phyloP scores from a whole-genome alignment of 768 basidiomycete genomes.

The Naganishia onofrii region DNA sequence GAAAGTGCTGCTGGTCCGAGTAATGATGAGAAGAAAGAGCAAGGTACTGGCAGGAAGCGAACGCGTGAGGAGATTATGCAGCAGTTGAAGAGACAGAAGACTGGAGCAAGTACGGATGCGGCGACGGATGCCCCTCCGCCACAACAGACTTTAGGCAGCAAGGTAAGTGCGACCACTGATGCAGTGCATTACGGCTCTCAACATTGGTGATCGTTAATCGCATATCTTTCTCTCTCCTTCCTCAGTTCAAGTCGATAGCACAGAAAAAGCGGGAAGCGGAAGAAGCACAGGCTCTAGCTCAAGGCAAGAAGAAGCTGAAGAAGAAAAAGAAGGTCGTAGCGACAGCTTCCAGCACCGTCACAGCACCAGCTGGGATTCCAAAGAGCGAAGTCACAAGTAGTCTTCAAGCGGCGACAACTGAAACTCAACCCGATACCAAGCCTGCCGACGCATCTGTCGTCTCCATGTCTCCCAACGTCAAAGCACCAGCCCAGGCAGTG shows the following conservation, averaged over 20 bases:
- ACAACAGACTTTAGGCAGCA: slow-evolving; percentile 40
- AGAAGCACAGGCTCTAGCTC: slow-evolving; percentile 24
- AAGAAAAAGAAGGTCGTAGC: slow-evolving; percentile 44
- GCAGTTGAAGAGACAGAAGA: slow-evolving; percentile 63
- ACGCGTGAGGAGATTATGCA: slow-evolving; percentile 73
- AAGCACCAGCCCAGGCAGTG: background rate
- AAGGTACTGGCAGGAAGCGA: slow-evolving; percentile 58
- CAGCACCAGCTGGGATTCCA: background rate
- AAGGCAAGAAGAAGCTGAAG: slow-evolving; percentile 40
- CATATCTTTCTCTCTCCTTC: background rate
- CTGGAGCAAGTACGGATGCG: slow-evolving; percentile 53
- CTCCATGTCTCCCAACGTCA: background rate
- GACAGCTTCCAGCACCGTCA: background rate
- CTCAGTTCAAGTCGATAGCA: slow-evolving; percentile 49
- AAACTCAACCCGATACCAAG: background rate
- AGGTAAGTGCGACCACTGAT: slow-evolving; percentile 34
- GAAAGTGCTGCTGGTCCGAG: slow-evolving; percentile 8
- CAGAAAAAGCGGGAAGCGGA: slow-evolving; percentile 40
- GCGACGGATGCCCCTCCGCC: slow-evolving; percentile 19
- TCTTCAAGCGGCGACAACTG: background rate
- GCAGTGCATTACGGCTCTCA: background rate
- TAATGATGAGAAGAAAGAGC: background rate
- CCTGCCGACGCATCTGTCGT: background rate
- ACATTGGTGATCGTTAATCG: background rate
- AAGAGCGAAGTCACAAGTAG: background rate